phyloP scores from a whole-genome alignment of 1,284 basidiomycete species.

The Trichosporon asahii region DNA sequence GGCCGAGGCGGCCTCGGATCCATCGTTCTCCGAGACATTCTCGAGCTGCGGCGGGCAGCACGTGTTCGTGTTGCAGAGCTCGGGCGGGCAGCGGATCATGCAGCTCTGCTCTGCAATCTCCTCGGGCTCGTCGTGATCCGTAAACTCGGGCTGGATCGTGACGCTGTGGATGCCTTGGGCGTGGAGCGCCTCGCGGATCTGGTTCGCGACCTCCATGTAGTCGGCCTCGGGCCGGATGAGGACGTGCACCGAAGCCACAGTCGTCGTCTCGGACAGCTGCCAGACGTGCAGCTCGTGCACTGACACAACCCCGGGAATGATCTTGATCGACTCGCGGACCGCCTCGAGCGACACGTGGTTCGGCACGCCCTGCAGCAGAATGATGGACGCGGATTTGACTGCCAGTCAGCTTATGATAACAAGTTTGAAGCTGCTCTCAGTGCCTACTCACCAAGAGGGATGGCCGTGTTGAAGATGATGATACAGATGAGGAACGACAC shows the following conservation, averaged over 20 bases:
- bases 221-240: constrained; percentile 71
- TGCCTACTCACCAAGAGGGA: constrained; percentile 74
- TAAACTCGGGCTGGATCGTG: constrained; percentile 64
- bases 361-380: constrained; percentile 95
- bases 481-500: constrained; percentile 92
- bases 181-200: constrained; percentile 80
- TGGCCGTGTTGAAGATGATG: constrained; percentile 93
- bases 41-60: constrained; percentile 48
- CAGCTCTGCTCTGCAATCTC: constrained; percentile 37
- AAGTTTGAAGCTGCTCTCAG: background rate
- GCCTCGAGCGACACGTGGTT: constrained; percentile 81
- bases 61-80: constrained; percentile 48
- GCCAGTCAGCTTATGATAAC: constrained; percentile 16
- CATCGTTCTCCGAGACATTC: constrained; percentile 36
- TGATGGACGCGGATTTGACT: constrained; percentile 93
- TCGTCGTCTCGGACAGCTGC: constrained; percentile 84
- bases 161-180: constrained; percentile 88
- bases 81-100: constrained; percentile 52
- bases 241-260: constrained; percentile 94
- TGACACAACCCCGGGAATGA: constrained; percentile 81
- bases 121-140: constrained; percentile 22
- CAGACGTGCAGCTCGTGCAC: constrained; percentile 96
- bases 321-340: constrained; percentile 73
- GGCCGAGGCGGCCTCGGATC: constrained; percentile 14
- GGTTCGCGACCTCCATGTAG: constrained; percentile 84